Base-by-base conservation (phyloP, 1,284 basidiomycete genomes). In the Leucoagaricus sp. region DNA sequence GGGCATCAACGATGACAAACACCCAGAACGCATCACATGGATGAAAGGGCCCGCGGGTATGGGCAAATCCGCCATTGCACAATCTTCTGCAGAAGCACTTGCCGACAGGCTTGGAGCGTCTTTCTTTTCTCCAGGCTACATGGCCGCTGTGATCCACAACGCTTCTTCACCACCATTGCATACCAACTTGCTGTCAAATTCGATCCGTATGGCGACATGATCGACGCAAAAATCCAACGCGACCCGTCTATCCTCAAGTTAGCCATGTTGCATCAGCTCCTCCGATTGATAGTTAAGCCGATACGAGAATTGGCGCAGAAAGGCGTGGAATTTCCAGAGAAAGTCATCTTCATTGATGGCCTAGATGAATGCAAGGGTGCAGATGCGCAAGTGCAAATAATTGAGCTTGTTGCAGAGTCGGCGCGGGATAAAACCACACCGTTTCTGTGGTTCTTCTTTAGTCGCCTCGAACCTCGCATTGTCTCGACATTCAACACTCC, bases 281-380 rank as follows among this genome's bases (percentile, higher is more conserved):
- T 15, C 4, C 4, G 4, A 10, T 13, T 38, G 6, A 5, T 38
- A 4, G 36, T 38, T n/a, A n/a, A 10, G 4, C 36, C 36, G 4
- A 38, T 38, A 15, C 3, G 21, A 0, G 12, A 51, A 13, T n/a
- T 42, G 6, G 21, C 21, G 12, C n/a, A 26, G n/a, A 4, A 42
- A 29, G 38, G 17, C 8, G 26, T 9, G 9, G 49, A 42, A 10
- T 23, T 40, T 19, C 21, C 25, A 13, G 49, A 51, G 38, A 19
- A 8, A 26, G 49, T 33, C 23, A 28, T 63, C 7, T 50, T 59
- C 2, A 51, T 61, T 23, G 65, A 65, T 53, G 62, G 64, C 28
- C 46, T 67, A 2, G 64, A 67, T 34, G 64, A 64, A 54, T 64
- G 61, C 25, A 33, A 9, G 5, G 49, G 19, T 1, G 23, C 8